Base-by-base conservation (phyloP, 2,329 filamentous ascomycete genomes). In the Periconia sp. region DNA sequence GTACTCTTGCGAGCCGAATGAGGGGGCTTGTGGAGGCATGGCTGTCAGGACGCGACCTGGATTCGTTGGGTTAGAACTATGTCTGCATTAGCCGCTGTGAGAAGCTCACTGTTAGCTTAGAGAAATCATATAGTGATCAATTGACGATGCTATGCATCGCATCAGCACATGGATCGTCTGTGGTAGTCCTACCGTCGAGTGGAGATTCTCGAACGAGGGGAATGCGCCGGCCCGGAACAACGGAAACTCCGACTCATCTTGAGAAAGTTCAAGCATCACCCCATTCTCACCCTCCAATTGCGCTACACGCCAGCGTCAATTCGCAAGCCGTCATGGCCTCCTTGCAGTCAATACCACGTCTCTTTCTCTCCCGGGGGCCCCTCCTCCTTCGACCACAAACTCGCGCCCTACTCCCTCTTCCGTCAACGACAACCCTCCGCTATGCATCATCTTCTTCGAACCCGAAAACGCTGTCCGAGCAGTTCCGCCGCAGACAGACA, bases 401-500 rank as follows among this genome's bases (percentile, higher is more conserved):
- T 8, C 62, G 55, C 40, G 23, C 48, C 17, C 28, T 56, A 10
- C 42, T 57, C 30, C 49, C 51, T 4, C 52, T 52, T 34, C 41
- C 46, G 21, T 24, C 40, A n/a, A 28, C 59, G 23, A 35, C 50
- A 8, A 30, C 18, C 43, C 46, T 58, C 48, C 66, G 63, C 56
- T 52, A 69, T 61, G 65, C 65, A n/a, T 69, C 66, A 36, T 50
- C 46, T 8, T 46, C 60, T 13, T 39, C 39, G 8, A 40, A 40
- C 15, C 37, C 57, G 21, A 61, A 52, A 41, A 56, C 56, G n/a
- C 59, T 63, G 25, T 61, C 59, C 5, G 63, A 64, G 34, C 61
- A 66, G 32, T 63, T 66, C 37, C 54, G 53, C 21, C 54, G 56
- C 24, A 49, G 59, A 31, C 52, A 54, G 1, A 81, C 83, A 24